These are phyloP conservation scores for Xylaria grammica DNA, from an alignment of 495 filamentous ascomycete genomes.

Conservation along the genomic window DNA sequence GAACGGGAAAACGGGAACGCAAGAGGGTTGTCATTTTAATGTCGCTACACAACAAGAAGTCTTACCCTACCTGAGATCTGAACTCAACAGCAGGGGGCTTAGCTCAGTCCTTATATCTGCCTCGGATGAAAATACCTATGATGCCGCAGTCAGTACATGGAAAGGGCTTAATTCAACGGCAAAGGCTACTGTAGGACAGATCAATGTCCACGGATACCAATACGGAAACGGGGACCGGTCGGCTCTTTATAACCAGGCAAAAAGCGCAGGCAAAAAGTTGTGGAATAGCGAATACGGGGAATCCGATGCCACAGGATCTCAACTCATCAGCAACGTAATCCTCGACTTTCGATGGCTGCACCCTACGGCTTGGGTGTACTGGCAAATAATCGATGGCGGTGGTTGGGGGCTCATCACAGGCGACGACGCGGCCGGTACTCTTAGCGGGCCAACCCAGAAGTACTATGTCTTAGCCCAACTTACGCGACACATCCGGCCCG, in stretches of 20 bases:
- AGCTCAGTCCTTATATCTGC: conserved; percentile 34
- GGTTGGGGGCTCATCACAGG: conserved; percentile 45
- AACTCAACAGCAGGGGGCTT: conserved; percentile 38
- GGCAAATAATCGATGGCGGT: conserved; percentile 43
- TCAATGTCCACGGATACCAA: conserved; percentile 50
- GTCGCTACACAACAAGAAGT: conserved; percentile 30
- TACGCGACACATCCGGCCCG: conserved; percentile 40
- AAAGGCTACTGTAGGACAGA: conserved; percentile 29
- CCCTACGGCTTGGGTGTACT: conserved; percentile 49
- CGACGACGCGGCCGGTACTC: conserved; percentile 35
- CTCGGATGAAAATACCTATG: conserved; percentile 40
- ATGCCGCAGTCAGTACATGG: conserved; percentile 38
- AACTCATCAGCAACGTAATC: conserved; percentile 40
- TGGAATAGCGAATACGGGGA: conserved; percentile 52
- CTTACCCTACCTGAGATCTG: conserved; percentile 31
- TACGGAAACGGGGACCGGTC: conserved; percentile 36
- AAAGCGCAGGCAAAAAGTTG: conserved; percentile 33
- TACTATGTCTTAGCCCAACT: conserved; percentile 46
- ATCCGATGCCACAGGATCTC: conserved; percentile 38
- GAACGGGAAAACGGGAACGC: conserved; percentile 41
- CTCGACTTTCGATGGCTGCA: conserved; percentile 44
- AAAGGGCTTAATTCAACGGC: conserved; percentile 33
- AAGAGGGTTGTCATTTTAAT: conserved; percentile 45
- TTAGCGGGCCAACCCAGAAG: conserved; percentile 38
- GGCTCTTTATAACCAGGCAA: conserved; percentile 29